Conservation (phyloP, 768 basidiomycete species). For the Tulasnella sp. region DNA sequence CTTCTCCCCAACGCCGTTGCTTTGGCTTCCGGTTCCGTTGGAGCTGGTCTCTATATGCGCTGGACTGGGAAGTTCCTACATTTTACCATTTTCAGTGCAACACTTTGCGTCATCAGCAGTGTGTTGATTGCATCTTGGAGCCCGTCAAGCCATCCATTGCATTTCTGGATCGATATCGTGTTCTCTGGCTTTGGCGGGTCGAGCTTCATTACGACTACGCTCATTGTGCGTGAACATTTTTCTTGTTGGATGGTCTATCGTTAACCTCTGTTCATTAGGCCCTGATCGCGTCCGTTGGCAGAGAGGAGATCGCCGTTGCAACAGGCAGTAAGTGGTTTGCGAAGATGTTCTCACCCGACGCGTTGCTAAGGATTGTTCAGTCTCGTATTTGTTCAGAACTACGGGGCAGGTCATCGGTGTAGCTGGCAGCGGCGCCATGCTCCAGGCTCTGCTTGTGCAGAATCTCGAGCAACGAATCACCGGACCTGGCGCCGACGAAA, state of each 20-base stretch:
- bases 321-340: slow-evolving; percentile 68
- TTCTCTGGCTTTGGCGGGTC: slow-evolving; percentile 84
- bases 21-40: slow-evolving; percentile 78
- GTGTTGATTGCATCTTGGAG: slow-evolving; percentile 64
- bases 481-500: slow-evolving; percentile 69
- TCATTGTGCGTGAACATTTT: slow-evolving; percentile 52
- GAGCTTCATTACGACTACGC: slow-evolving; percentile 76
- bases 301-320: slow-evolving; percentile 81
- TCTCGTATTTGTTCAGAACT: slow-evolving; percentile 90
- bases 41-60: slow-evolving; percentile 89
- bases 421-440: slow-evolving; percentile 74
- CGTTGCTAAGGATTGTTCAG: slow-evolving; percentile 36
- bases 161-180: slow-evolving; percentile 73
- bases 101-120: slow-evolving; percentile 57
- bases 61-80: slow-evolving; percentile 80
- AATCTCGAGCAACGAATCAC: slow-evolving; percentile 71
- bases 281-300: slow-evolving; percentile 76
- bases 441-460: slow-evolving; percentile 71
- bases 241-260: slow-evolving; percentile 13
- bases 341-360: background rate
- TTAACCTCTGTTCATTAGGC: slow-evolving; percentile 50
- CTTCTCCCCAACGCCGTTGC: slow-evolving; percentile 87
- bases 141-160: slow-evolving; percentile 53
- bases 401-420: slow-evolving; percentile 96
- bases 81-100: slow-evolving; percentile 65